Evolutionary conservation across 2,329 filamentous ascomycete species (phyloP), one percentile per base, ranked within the genome.

Genomic region (Microcyclosporella mali): DNA sequence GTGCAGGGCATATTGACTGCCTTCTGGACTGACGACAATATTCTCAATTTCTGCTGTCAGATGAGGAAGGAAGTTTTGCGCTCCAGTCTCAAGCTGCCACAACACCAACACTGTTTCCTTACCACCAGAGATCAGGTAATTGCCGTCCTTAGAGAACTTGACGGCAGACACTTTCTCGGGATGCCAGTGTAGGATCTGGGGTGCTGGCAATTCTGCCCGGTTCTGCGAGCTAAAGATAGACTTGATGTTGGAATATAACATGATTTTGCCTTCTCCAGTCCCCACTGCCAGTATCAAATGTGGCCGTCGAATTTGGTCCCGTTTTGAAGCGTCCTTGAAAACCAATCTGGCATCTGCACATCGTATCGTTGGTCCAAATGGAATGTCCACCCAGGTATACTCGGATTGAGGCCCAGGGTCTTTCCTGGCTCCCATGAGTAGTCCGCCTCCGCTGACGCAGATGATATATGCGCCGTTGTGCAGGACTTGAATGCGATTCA

Each of bases 131-230:
- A 98, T 82, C 46, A 98, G 69, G 64, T 98, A 98, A 61, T 95
- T 88, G 87, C 90, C 89, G 73, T 98, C 92, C 53, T 74, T 74
- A 11, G 92, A 95, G 85, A 89, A 97, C 65, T 92, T 94, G 45
- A 95, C 74, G 8, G 86, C 77, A 56, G 85, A 82, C 7, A 95
- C 88, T 37, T 83, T 79, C 55, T 82, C 81, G 56, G 88, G 78
- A 65, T 98, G 92, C 92, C 92, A 98, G 64, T 97, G 92, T 40
- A 89, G 72, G 50, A 83, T 84, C 43, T 82, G 80, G 15, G 76
- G 72, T 31, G 77, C 60, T 11, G 73, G 56, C 27, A 66, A 50
- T 11, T 41, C 40, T 1, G 53, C 55, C 14, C 55, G 49, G n/a
- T 43, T 44, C 29, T 44, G 31, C 19, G 35, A 48, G 30, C 40